Percentiles rank a stretch among this genome's conserved stretches.
Evolutionary conservation across 2,329 filamentous ascomycete species (phyloP).

Genomic region (Eurotiales sp.): DNA sequence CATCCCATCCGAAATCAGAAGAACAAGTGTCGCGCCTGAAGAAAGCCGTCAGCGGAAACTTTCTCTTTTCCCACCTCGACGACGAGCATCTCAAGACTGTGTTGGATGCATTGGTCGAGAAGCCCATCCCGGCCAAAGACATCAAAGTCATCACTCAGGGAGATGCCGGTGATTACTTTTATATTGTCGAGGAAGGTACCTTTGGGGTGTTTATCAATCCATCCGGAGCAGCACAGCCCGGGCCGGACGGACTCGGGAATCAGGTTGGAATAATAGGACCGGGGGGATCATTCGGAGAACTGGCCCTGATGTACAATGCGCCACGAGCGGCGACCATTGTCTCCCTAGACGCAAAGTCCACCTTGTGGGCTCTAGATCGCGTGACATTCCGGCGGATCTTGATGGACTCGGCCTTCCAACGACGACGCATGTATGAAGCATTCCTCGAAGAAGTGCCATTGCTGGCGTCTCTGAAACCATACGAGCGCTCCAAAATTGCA

Average conservation of each 20-base stretch:
- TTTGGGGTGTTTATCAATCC: slow-evolving; percentile 91
- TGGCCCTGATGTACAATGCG: slow-evolving; percentile 98
- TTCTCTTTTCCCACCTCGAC: slow-evolving; percentile 89
- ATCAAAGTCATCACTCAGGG: slow-evolving; percentile 92
- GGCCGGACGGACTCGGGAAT: slow-evolving; percentile 74
- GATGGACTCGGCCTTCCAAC: slow-evolving; percentile 96
- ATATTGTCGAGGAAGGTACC: slow-evolving; percentile 84
- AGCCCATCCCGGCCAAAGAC: slow-evolving; percentile 88
- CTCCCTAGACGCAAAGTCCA: slow-evolving; percentile 72
- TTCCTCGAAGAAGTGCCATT: slow-evolving; percentile 93
- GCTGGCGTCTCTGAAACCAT: slow-evolving; percentile 75
- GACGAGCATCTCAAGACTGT: slow-evolving; percentile 88
- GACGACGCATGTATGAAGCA: slow-evolving; percentile 92
- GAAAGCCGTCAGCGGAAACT: slow-evolving; percentile 80
- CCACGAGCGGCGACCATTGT: slow-evolving; percentile 92
- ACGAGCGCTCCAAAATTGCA: slow-evolving; percentile 95
- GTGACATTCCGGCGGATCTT: slow-evolving; percentile 96
- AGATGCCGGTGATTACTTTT: slow-evolving; percentile 95
- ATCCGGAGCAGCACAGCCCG: slow-evolving; percentile 71
- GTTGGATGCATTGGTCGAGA: slow-evolving; percentile 86
- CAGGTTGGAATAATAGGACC: slow-evolving; percentile 79
- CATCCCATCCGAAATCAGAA: slow-evolving; percentile 73
- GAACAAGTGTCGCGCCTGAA: slow-evolving; percentile 79
- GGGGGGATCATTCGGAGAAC: slow-evolving; percentile 91
- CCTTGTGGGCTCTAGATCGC: slow-evolving; percentile 90